Percentiles rank a stretch among this genome's conserved stretches.
Evolutionary conservation across 176 grass and related monocot species (phyloP).

Genomic region (Tillandsia fasciculata): DNA sequence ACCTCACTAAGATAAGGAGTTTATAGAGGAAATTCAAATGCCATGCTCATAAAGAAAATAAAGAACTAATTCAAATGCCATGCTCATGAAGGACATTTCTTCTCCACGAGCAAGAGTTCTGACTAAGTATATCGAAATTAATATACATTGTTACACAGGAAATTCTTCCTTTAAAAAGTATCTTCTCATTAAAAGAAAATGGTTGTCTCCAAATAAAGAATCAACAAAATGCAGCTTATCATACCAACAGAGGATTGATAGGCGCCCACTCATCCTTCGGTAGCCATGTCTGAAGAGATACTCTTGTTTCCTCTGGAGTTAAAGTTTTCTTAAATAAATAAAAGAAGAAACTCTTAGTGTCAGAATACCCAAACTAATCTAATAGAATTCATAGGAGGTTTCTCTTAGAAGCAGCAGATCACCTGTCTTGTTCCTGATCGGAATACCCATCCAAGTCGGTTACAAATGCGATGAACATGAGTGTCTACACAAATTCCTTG

Average conservation of each 20-base stretch:
- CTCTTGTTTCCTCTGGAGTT: constrained; percentile 80
- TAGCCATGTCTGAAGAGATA: constrained; percentile 81
- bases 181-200: not conserved
- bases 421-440: constrained; percentile 69
- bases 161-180: too few relatives aligned
- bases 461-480: constrained; percentile 96
- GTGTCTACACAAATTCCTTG: constrained; percentile 98
- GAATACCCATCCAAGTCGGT: constrained; percentile 88
- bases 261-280: constrained; percentile 92
- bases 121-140: too few relatives aligned
- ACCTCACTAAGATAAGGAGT: too few relatives aligned
- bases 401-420: constrained; percentile 8
- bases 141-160: too few relatives aligned
- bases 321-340: constrained; percentile 57
- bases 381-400: not conserved
- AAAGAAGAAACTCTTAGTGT: not conserved
- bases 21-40: too few relatives aligned
- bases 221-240: not conserved
- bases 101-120: too few relatives aligned
- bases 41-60: too few relatives aligned
- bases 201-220: not conserved
- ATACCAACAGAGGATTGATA: constrained; percentile 88
- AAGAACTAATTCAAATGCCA: too few relatives aligned
- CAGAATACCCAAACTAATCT: not conserved
- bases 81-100: too few relatives aligned